Evolutionary conservation across 768 basidiomycete species (phyloP), one percentile per base, ranked within the genome.

Genomic region (Podaxis pistillaris): DNA sequence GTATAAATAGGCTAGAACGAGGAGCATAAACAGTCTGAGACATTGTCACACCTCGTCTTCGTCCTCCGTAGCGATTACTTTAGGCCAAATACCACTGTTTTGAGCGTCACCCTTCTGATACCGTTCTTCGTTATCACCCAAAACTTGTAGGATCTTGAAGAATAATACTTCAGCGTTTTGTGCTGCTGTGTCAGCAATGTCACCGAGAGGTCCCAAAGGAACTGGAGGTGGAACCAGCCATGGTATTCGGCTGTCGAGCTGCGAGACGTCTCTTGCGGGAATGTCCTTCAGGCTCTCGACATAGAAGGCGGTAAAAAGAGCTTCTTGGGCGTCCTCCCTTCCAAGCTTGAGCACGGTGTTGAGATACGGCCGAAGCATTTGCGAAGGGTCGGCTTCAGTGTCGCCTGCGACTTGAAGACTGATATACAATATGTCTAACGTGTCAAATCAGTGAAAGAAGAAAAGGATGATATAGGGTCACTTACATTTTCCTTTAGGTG

Each of bases 401-500:
- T 66, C 56, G 5, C 63, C 65, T n/a, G 65, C 47, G 33, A 86
- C 69, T 12, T 87, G 84, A 65, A 88, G 79, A 0, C 78, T 73
- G 46, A 89, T 73, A 69, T 88, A 85, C 7, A 88, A 38, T n/a
- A 89, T 78, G 79, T 80, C 90, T 91, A 67, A 15, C 56, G 13
- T 28, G 62, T 66, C 56, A 66, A 22, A 66, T 57, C 63, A 56
- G 47, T 8, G 59, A 30, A 26, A 38, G 40, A 40, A 17, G 47
- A 46, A 24, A 15, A 41, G n/a, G 33, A 37, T 52, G 50, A 58
- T 57, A 19, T 33, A 56, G 50, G 60, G 38, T 58, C 28, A 65
- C 87, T 68, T 68, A 89, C 91, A 90, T 80, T 87, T 88, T 2
- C 85, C 90, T 54, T 79, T 76, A 0, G 94, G 94, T 22, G 90